These are phyloP conservation scores for Candida gorgasii DNA, from an alignment of 805 yeast species.

Conservation along the genomic window DNA sequence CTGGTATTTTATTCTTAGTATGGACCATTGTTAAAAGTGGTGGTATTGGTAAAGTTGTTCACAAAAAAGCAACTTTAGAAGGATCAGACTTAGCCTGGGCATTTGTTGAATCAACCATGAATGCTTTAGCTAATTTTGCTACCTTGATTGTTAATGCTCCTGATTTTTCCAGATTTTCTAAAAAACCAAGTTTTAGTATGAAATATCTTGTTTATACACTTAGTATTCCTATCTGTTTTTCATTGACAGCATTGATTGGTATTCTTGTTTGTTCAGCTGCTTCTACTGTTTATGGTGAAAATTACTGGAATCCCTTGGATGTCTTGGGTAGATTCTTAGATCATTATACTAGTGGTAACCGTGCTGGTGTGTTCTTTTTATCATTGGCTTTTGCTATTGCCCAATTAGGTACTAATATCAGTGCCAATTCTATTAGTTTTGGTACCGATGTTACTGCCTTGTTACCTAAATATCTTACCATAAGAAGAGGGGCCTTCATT, in stretches of 20 bases:
- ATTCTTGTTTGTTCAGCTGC: constrained; percentile 83
- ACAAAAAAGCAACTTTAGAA: constrained; percentile 46
- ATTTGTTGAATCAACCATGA: constrained; percentile 75
- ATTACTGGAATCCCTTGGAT: constrained; percentile 84
- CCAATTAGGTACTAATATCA: constrained; percentile 43
- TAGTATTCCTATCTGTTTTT: constrained; percentile 75
- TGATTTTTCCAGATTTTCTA: constrained; percentile 84
- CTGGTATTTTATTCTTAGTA: constrained; percentile 77
- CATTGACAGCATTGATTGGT: constrained; percentile 81
- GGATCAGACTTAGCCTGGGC: constrained; percentile 80
- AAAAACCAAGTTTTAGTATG: constrained; percentile 39
- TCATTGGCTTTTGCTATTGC: constrained; percentile 42
- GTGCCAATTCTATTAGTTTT: constrained; percentile 43
- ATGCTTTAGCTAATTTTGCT: constrained; percentile 81
- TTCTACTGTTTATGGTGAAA: constrained; percentile 60
- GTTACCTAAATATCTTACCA: constrained; percentile 40
- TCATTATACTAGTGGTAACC: constrained; percentile 36
- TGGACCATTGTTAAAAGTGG: constrained; percentile 83
- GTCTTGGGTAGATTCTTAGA: constrained; percentile 63
- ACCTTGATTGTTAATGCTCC: constrained; percentile 88
- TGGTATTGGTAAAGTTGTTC: constrained; percentile 75
- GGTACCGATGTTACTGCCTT: constrained; percentile 45
- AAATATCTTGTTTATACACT: constrained; percentile 48
- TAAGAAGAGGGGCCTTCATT: constrained; percentile 42
- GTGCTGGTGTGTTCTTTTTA: constrained; percentile 46